Conservation (phyloP, 768 basidiomycete species). For the Collybiopsis confluens region DNA sequence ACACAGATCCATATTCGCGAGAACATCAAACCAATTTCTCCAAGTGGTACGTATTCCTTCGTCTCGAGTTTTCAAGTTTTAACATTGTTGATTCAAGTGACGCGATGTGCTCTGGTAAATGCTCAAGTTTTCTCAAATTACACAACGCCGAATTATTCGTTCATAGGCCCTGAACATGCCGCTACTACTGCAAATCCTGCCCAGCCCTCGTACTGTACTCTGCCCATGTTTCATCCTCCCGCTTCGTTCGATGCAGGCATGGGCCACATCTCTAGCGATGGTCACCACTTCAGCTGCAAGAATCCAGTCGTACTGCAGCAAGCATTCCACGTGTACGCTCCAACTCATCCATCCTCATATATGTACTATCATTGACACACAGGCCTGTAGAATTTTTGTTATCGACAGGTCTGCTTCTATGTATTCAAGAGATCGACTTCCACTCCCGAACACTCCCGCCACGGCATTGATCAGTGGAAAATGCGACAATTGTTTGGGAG, state of each 20-base stretch:
- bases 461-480: slow-evolving; percentile 30
- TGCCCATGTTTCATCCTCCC: slow-evolving; percentile 49
- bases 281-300: slow-evolving; percentile 49
- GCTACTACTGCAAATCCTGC: slow-evolving; percentile 31
- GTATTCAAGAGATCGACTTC: slow-evolving; percentile 33
- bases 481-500: slow-evolving; percentile 49
- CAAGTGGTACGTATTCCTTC: slow-evolving; percentile 39
- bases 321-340: slow-evolving; percentile 56
- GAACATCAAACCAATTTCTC: slow-evolving; percentile 51
- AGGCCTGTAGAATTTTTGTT: slow-evolving; percentile 45
- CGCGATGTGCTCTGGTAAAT: slow-evolving; percentile 44
- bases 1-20: slow-evolving; percentile 53
- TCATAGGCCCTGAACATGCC: slow-evolving; percentile 50
- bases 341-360: not conserved
- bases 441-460: slow-evolving; percentile 39
- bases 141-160: not conserved
- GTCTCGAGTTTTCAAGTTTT: not conserved
- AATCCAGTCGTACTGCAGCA: slow-evolving; percentile 50
- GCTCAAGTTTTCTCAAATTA: not conserved
- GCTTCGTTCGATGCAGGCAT: slow-evolving; percentile 23
- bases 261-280: slow-evolving; percentile 53
- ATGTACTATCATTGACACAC: not conserved
- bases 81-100: slow-evolving; percentile 28
- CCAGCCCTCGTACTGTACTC: slow-evolving; percentile 49
- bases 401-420: slow-evolving; percentile 59